Evolutionary conservation across 441 rosid genomes (phyloP).

Genomic region (Omphalea diandra): DNA sequence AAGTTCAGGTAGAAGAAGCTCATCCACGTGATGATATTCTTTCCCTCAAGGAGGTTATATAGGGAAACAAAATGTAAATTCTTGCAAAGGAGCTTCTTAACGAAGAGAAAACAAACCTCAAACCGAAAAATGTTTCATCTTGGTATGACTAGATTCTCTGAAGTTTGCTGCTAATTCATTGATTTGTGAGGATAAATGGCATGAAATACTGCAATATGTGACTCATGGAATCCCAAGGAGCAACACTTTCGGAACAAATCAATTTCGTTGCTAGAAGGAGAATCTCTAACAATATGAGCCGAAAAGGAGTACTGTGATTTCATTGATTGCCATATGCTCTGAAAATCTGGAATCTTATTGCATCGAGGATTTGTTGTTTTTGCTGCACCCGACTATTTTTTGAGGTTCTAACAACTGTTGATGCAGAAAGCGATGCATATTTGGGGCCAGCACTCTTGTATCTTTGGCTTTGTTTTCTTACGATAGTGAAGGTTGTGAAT

Average conservation of each 20-base stretch:
- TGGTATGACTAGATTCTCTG: not conserved
- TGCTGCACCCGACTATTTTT: too few species aligned
- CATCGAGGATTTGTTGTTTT: not conserved
- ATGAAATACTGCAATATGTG: too few species aligned
- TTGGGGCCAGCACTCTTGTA: not conserved
- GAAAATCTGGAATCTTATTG: conserved; percentile 8
- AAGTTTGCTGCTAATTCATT: conserved; percentile 1
- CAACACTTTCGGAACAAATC: not conserved
- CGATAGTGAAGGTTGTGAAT: not conserved
- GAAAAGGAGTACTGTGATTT: not conserved
- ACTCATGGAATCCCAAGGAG: not conserved
- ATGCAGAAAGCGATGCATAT: not conserved
- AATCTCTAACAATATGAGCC: not conserved
- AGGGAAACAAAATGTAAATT: conserved; percentile 13
- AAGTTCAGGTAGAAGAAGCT: conserved; percentile 81
- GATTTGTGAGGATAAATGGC: not conserved
- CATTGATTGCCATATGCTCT: not conserved
- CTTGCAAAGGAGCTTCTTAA: not conserved
- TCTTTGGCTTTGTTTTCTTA: not conserved
- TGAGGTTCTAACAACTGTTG: not conserved
- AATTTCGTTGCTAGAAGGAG: not conserved
- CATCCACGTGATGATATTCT: conserved; percentile 78
- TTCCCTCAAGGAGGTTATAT: conserved; percentile 55
- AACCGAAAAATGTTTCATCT: not conserved
- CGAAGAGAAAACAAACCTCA: not conserved